These are phyloP conservation scores for Remersonia thermophila DNA, from an alignment of 2,329 filamentous ascomycete genomes.

Conservation along the genomic window DNA sequence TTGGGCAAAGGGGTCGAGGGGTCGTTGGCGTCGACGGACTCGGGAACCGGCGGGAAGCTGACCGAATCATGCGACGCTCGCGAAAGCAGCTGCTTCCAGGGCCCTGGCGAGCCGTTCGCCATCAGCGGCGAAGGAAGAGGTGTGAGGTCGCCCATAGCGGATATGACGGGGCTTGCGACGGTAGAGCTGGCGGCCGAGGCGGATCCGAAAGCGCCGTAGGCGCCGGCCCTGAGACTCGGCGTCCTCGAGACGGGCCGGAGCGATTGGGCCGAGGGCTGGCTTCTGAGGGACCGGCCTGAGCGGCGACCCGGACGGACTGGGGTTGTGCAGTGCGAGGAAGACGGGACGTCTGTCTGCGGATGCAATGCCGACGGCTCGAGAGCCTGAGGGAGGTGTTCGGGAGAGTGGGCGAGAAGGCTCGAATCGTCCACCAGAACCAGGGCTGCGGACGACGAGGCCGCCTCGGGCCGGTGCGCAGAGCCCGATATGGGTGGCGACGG, in stretches of 20 bases:
- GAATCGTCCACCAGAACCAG: slow-evolving; percentile 5
- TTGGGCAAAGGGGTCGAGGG: slow-evolving; percentile 26
- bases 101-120: slow-evolving; percentile 51
- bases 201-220: slow-evolving; percentile 36
- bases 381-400: neutral
- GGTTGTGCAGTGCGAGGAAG: neutral
- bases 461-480: slow-evolving; percentile 1
- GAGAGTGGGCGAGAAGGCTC: slow-evolving; percentile 5
- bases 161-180: slow-evolving; percentile 61
- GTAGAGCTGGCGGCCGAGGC: slow-evolving; percentile 50
- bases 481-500: slow-evolving; percentile 19
- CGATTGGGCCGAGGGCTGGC: slow-evolving; percentile 31
- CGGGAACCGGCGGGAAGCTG: slow-evolving; percentile 20
- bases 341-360: too few species aligned
- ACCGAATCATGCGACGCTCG: slow-evolving; percentile 36
- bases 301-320: slow-evolving; percentile 3
- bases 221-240: slow-evolving; percentile 46
- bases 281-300: slow-evolving; percentile 21
- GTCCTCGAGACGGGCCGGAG: slow-evolving; percentile 44
- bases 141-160: slow-evolving; percentile 66
- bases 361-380: too few species aligned
- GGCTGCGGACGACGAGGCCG: slow-evolving; percentile 6
- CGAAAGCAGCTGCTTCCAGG: slow-evolving; percentile 45
- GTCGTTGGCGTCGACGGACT: slow-evolving; percentile 19
- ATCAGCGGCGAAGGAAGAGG: slow-evolving; percentile 66